These are phyloP conservation scores for Ajuga chamaepitys DNA, from an alignment of 257 asterid genomes.

Conservation along the genomic window DNA sequence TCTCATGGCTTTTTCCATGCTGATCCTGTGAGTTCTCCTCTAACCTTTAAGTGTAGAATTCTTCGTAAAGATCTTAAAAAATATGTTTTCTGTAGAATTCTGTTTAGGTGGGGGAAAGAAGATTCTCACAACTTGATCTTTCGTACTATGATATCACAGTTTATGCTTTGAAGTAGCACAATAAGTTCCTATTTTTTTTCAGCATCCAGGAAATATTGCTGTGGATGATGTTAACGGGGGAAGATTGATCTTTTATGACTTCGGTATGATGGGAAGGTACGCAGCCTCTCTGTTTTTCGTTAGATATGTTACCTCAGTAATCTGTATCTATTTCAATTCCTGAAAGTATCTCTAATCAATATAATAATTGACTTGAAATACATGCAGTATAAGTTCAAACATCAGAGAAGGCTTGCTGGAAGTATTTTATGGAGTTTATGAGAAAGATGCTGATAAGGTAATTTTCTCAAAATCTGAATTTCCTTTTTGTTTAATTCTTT, in stretches of 20 bases:
- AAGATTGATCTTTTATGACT: constrained; percentile 83
- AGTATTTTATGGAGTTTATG: constrained; percentile 88
- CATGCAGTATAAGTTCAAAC: constrained; percentile 80
- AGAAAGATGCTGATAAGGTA: constrained; percentile 84
- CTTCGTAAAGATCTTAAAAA: not conserved
- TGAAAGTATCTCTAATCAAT: not conserved
- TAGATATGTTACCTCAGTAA: no score
- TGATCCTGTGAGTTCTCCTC: constrained; percentile 51
- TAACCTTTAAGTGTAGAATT: not conserved
- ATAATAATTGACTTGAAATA: constrained; percentile 1
- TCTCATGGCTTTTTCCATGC: constrained; percentile 95
- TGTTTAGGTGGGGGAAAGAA: no score
- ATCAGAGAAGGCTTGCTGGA: constrained; percentile 86
- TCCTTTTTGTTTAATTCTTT: not conserved
- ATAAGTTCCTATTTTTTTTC: not conserved
- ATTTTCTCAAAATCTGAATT: not conserved
- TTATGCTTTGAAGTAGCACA: not conserved
- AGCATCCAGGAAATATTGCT: constrained; percentile 94
- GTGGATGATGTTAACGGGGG: constrained; percentile 92
- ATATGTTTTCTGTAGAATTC: no score
- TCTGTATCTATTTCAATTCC: not conserved
- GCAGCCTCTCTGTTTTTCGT: not conserved
- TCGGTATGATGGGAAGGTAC: constrained; percentile 97
- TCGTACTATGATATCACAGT: not conserved
- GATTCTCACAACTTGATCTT: not conserved